Base-by-base conservation (phyloP, 495 filamentous ascomycete species). In the Aspergillus diversus region DNA sequence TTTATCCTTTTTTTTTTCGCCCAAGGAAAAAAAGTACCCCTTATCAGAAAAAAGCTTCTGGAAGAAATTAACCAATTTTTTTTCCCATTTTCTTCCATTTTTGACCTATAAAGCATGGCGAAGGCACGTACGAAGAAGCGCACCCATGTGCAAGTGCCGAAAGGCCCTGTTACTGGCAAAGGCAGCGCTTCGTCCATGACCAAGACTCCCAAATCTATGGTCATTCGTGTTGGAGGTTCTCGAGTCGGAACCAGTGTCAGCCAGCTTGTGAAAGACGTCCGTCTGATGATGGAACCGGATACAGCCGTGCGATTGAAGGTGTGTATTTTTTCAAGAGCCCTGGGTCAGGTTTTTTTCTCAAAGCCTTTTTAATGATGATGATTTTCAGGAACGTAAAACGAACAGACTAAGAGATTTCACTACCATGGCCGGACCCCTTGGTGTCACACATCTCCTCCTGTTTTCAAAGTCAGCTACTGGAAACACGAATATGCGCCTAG, bases 361-460 rank as follows among this genome's bases (percentile, higher is more conserved):
- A 33, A 16, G 32, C 37, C 37, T 7, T 35, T 31, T 34, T 16
- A 35, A 9, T 55, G 13, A 39, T 16, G 35, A 32, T 46, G 17
- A 35, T 27, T 5, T 61, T 9, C 81, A 92, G 83, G 93, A 99
- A 80, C 86, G 96, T 63, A 90, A 89, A 82, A 87, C 86, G 32
- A 99, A 99, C 80, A 89, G 88, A 71, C 75, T 98, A 68, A 85
- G 90, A 66, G 95, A 99, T 77, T 99, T 96, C 75, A 90, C 92
- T 21, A 89, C 92, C 49, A 98, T 99, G 96, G 89, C 92, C 59
- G 96, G 95, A 7, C 92, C 96, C 7, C 83, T 99, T 34, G 93
- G 95, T 42, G 94, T 99, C 57, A 90, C 91, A 32, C 95, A 99
- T 75, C 84, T 99, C 39, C 83, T 99, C 64, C 87, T 99, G 32